Conservation (phyloP, 1,284 basidiomycete species). For the Tilletia caries region DNA sequence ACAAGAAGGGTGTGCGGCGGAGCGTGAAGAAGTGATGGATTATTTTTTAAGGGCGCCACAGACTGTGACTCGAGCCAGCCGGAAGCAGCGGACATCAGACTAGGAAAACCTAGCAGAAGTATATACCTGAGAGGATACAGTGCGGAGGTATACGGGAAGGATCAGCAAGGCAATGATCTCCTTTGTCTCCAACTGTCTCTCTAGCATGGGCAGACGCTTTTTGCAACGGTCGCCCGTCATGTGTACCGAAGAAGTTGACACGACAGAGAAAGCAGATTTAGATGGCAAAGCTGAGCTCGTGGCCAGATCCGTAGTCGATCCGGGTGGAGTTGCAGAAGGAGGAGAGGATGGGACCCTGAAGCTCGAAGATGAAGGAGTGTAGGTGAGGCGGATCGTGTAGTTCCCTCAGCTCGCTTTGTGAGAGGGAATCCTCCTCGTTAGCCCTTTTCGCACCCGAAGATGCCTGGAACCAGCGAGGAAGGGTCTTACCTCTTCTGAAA, state of each 20-base stretch:
- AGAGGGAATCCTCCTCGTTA: background rate
- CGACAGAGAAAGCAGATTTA: conserved; percentile 42
- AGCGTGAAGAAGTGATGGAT: no score
- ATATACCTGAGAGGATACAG: conserved; percentile 83
- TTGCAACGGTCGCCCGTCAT: background rate
- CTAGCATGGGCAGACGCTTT: no score
- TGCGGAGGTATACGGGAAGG: conserved; percentile 71
- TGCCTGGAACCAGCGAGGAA: no score
- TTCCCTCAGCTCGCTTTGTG: conserved; percentile 6
- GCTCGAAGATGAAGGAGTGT: conserved; percentile 60
- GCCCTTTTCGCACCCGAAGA: background rate
- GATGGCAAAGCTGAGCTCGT: conserved; percentile 62
- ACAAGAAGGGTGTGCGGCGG: no score
- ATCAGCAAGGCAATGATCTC: conserved; percentile 57
- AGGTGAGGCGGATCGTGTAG: conserved; percentile 54
- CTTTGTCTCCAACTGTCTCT: conserved; percentile 21
- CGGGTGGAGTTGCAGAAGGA: conserved; percentile 87
- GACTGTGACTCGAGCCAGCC: no score
- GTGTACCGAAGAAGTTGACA: conserved; percentile 27
- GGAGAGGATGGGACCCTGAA: conserved; percentile 73
- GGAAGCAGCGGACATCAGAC: no score
- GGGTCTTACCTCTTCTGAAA: conserved; percentile 72
- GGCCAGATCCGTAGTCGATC: conserved; percentile 95
- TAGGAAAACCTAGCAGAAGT: no score
- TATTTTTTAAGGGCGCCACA: no score